Percentiles rank a stretch among this genome's conserved stretches.
Conservation (phyloP, 495 filamentous ascomycete genomes). For the Letharia lupina region DNA sequence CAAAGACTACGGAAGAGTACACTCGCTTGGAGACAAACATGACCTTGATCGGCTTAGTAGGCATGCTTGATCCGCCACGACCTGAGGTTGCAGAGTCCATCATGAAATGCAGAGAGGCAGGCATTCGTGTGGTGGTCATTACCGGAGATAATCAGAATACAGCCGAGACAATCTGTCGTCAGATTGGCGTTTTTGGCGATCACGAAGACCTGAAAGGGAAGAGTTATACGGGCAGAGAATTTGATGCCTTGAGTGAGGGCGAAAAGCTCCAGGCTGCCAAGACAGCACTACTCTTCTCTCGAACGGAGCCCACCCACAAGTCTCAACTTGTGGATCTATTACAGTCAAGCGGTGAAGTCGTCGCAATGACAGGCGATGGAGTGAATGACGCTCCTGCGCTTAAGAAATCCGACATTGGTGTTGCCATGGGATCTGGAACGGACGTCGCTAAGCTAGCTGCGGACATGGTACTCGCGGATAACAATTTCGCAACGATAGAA, state of each 20-base stretch:
- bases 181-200: conserved; percentile 85
- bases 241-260: conserved; percentile 70
- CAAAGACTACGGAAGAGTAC: conserved; percentile 79
- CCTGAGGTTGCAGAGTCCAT: conserved; percentile 87
- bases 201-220: conserved; percentile 80
- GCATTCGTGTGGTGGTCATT: conserved; percentile 95
- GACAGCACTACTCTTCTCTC: conserved; percentile 87
- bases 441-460: conserved; percentile 95
- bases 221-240: conserved; percentile 91
- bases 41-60: conserved; percentile 87
- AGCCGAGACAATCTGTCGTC: conserved; percentile 92
- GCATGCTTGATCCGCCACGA: conserved; percentile 95
- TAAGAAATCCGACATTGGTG: conserved; percentile 98
- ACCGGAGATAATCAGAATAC: conserved; percentile 98
- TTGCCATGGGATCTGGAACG: conserved; percentile 97
- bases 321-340: conserved; percentile 92
- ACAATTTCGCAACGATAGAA: conserved; percentile 98
- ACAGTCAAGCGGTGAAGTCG: conserved; percentile 85
- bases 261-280: conserved; percentile 79
- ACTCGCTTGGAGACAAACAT: conserved; percentile 81
- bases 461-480: conserved; percentile 97
- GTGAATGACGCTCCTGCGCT: conserved; percentile 98
- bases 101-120: conserved; percentile 78
- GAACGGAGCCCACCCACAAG: conserved; percentile 93
- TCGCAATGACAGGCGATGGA: conserved; percentile 99